Base-by-base conservation (phyloP, 148 eudicot species). In the Chenopodium quinoa region DNA sequence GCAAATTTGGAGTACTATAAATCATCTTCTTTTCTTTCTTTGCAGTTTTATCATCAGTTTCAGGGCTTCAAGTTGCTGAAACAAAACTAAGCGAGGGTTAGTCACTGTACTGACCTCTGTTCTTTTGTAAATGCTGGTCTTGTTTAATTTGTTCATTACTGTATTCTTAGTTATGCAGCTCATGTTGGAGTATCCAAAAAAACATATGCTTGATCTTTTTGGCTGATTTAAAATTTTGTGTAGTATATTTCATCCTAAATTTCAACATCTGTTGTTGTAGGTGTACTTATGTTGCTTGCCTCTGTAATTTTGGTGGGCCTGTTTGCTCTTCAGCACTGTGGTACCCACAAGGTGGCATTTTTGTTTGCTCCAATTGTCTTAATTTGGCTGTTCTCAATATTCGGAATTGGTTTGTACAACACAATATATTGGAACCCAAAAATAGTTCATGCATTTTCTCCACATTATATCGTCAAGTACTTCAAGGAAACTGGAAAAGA, bases 311-410 rank as follows among this genome's bases (percentile, higher is more conserved):
- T 96, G 88, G 92, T 96, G 69, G 97, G 99, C 78, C 86, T 96
- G 60, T 94, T 96, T 82, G 98, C 98, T 80, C 82, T 94, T 89
- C 99, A 96, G 82, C 99, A 96, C 78, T 79, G 62, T 88, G 99
- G 99, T 73, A 96, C 99, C 83, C 98, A 92, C 82, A 94, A 84
- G 90, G 94, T 93, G 75, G 97, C 97, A 2, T 79, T 92, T 88
- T 64, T 92, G 83, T 96, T 96, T 91, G 98, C 99, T 50, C 99
- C 99, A 17, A 86, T 93, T 52, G 91, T 96, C 83, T 82, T 91
- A 78, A 63, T 91, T 65, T 96, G 99, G 99, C 85, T 96, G 87
- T 81, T 94, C 71, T 85, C 97, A 72, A 92, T 96, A 58, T 93
- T 91, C 78, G 82, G 83, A 37, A 84, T 94, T 85, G 99, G 99